Evolutionary conservation across 805 yeast genomes (phyloP).

Genomic region (Saccharomycopsis selenospora): DNA sequence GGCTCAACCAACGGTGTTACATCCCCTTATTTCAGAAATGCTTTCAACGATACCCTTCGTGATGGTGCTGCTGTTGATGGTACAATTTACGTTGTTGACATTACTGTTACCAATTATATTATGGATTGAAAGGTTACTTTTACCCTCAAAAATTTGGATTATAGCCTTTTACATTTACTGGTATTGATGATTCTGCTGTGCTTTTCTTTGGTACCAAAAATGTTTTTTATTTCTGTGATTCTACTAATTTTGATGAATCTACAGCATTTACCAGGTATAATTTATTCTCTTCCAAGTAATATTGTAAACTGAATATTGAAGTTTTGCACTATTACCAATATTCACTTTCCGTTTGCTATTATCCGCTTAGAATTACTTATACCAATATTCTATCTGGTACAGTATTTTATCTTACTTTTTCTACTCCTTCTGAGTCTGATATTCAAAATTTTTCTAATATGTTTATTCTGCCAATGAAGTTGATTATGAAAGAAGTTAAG

Average conservation of each 20-base stretch:
- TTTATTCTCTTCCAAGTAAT: no score
- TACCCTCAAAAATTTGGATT: slow-evolving; percentile 27
- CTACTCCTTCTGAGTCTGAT: slow-evolving; percentile 21
- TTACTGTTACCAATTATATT: slow-evolving; percentile 21
- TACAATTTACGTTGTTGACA: slow-evolving; percentile 3
- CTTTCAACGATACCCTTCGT: no score
- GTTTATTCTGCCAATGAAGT: slow-evolving; percentile 22
- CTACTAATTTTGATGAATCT: slow-evolving; percentile 2
- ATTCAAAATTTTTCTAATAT: slow-evolving; percentile 20
- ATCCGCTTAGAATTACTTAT: slow-evolving; percentile 27
- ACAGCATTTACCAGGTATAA: slow-evolving; percentile 10
- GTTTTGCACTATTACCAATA: background rate
- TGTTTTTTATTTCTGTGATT: slow-evolving; percentile 30
- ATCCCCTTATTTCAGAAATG: no score
- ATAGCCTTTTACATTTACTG: slow-evolving; percentile 22
- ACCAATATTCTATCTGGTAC: slow-evolving; percentile 23
- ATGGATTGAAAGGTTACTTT: slow-evolving; percentile 25
- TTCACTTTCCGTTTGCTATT: slow-evolving; percentile 24
- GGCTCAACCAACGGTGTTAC: background rate
- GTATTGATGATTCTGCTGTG: slow-evolving; percentile 28
- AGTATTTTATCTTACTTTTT: slow-evolving; percentile 19
- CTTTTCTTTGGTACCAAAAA: slow-evolving; percentile 27
- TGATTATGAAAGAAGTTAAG: no score
- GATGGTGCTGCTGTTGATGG: background rate
- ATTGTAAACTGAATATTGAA: slow-evolving; percentile 14